Conservation (phyloP, 1,284 basidiomycete genomes). For the Malassezia sympodialis region DNA sequence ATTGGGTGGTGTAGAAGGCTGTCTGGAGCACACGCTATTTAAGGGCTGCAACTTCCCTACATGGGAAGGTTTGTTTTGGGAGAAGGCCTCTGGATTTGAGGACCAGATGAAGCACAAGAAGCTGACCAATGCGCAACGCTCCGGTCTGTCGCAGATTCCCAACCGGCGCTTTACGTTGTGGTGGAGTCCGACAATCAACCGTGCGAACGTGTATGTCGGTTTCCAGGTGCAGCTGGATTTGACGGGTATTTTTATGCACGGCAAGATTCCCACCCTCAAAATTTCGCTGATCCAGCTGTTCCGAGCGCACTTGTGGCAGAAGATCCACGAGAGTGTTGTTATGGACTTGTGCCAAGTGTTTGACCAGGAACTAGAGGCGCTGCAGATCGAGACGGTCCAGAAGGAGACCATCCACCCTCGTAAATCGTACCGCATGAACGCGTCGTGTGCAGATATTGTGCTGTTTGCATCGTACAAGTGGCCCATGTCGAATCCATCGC, state of each 20-base stretch:
- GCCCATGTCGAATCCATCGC: slow-evolving; percentile 92
- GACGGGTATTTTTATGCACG: slow-evolving; percentile 77
- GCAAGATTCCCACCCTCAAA: slow-evolving; percentile 78
- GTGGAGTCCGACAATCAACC: slow-evolving; percentile 95
- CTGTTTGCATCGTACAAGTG: slow-evolving; percentile 84
- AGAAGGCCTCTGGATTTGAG: slow-evolving; percentile 64
- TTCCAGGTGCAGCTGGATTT: slow-evolving; percentile 98
- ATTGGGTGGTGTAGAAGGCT: slow-evolving; percentile 91
- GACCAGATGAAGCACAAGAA: slow-evolving; percentile 76
- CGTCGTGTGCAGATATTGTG: slow-evolving; percentile 80
- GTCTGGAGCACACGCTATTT: slow-evolving; percentile 92
- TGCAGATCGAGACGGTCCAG: slow-evolving; percentile 98
- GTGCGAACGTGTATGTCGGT: slow-evolving; percentile 97
- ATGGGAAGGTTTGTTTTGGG: slow-evolving; percentile 56
- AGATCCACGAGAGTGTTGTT: slow-evolving; percentile 64
- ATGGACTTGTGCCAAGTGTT: slow-evolving; percentile 96
- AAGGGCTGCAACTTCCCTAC: slow-evolving; percentile 79
- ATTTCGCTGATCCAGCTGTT: slow-evolving; percentile 93
- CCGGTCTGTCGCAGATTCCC: slow-evolving; percentile 93
- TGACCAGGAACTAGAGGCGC: slow-evolving; percentile 93
- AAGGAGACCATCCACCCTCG: slow-evolving; percentile 97
- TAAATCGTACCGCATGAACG: slow-evolving; percentile 99
- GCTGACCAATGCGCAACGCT: slow-evolving; percentile 84
- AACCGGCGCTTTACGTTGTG: slow-evolving; percentile 99
- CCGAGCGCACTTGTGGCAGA: slow-evolving; percentile 98